These are phyloP conservation scores for Pelargonium australe DNA, from an alignment of 441 rosid genomes.

Conservation along the genomic window DNA sequence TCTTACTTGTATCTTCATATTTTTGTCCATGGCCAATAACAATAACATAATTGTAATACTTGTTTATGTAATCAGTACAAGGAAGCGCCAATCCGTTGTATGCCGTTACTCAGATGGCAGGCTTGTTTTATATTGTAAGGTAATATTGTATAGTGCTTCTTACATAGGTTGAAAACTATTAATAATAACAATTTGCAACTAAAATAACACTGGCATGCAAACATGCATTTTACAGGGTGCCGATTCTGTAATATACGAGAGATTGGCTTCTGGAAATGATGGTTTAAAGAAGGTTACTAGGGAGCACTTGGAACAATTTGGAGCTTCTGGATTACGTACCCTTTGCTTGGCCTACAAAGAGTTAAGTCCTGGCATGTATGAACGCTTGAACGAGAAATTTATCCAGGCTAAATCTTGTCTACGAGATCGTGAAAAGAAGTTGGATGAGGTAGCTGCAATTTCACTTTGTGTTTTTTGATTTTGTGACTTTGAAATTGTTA, in stretches of 20 bases:
- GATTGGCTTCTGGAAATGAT: slow-evolving; percentile 67
- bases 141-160: slow-evolving; percentile 30
- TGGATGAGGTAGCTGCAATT: slow-evolving; percentile 74
- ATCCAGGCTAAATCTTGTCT: slow-evolving; percentile 95
- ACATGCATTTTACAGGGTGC: slow-evolving; percentile 71
- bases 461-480: background rate
- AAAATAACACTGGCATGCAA: slow-evolving; percentile 16
- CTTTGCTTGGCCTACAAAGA: slow-evolving; percentile 94
- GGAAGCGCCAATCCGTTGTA: slow-evolving; percentile 99
- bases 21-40: too few relatives aligned
- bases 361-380: slow-evolving; percentile 68
- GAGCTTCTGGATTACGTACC: slow-evolving; percentile 95
- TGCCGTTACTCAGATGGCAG: slow-evolving; percentile 91
- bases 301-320: slow-evolving; percentile 80
- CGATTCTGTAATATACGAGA: slow-evolving; percentile 67
- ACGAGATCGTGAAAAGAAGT: slow-evolving; percentile 94
- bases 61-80: slow-evolving; percentile 54
- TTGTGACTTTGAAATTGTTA: background rate
- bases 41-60: too few relatives aligned
- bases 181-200: background rate
- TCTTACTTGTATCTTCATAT: slow-evolving; percentile 7
- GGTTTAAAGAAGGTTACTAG: slow-evolving; percentile 56
- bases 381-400: slow-evolving; percentile 97
- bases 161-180: slow-evolving; percentile 12
- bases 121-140: slow-evolving; percentile 96